Conservation (phyloP, 306 rosid species). For the Casuarina cunninghamiana region DNA sequence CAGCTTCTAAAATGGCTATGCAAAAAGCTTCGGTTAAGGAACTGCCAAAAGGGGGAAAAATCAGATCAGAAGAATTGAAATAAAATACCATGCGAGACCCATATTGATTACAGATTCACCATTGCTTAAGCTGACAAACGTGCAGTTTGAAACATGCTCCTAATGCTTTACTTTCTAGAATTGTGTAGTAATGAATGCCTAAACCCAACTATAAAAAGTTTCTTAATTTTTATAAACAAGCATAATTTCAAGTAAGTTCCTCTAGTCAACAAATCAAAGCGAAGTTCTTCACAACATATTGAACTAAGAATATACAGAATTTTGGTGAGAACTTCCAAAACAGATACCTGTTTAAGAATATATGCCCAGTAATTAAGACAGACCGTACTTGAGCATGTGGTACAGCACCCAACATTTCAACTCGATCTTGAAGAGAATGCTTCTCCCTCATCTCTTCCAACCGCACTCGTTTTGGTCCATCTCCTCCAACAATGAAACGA, state of each 20-base stretch:
- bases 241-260: not conserved
- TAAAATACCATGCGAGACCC: not conserved
- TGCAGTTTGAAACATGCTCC: not conserved
- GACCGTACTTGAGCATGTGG: constrained; percentile 79
- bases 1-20: constrained; percentile 95
- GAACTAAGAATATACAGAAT: not conserved
- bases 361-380: constrained; percentile 77
- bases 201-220: not conserved
- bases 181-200: not conserved
- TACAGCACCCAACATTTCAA: constrained; percentile 92
- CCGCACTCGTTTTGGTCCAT: constrained; percentile 92
- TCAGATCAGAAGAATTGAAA: not conserved
- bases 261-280: not conserved
- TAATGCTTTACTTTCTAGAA: not conserved
- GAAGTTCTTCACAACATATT: not conserved
- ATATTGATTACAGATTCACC: not conserved
- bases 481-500: constrained; percentile 86
- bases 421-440: constrained; percentile 91
- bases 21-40: constrained; percentile 97
- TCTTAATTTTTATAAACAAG: not conserved
- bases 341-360: constrained; percentile 81
- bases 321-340: not conserved
- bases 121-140: not conserved
- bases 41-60: constrained; percentile 40
- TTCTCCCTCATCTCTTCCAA: constrained; percentile 97